phyloP scores from a whole-genome alignment of 176 grass and related monocot genomes.

The Ensete ventricosum region DNA sequence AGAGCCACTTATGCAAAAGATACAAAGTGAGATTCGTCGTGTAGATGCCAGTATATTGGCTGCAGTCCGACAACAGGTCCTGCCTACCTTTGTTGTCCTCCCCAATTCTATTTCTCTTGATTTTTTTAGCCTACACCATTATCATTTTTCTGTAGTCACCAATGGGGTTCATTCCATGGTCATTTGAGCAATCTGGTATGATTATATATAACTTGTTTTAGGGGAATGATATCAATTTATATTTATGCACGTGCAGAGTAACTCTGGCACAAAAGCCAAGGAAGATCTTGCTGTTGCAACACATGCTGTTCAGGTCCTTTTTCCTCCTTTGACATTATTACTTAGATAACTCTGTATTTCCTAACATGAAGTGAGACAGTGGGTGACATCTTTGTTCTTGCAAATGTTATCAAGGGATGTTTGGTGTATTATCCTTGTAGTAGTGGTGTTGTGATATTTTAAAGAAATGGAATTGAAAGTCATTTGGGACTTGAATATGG shows the following conservation, averaged over 20 bases:
- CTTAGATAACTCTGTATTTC: background rate
- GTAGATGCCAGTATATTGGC: constrained; percentile 91
- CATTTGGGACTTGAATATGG: background rate
- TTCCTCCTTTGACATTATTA: background rate
- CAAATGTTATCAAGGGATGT: too few species aligned
- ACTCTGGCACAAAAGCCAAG: constrained; percentile 95
- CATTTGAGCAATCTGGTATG: background rate
- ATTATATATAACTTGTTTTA: background rate
- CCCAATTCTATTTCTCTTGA: background rate
- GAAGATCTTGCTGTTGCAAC: constrained; percentile 98
- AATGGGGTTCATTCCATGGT: background rate
- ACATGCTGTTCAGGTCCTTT: constrained; percentile 81
- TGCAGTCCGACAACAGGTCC: constrained; percentile 90
- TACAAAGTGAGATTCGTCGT: constrained; percentile 92
- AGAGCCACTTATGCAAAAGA: constrained; percentile 99
- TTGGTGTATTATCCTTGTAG: too few species aligned
- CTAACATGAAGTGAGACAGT: background rate
- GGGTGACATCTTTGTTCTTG: too few species aligned
- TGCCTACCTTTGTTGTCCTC: constrained; percentile 1
- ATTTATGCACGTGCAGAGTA: constrained; percentile 51
- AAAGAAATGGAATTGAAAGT: background rate
- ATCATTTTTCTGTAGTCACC: background rate
- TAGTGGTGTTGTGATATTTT: too few species aligned
- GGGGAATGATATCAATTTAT: background rate
- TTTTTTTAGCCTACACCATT: background rate